Evolutionary conservation across 306 rosid genomes (phyloP).

Genomic region (Cucurbita ficifolia): DNA sequence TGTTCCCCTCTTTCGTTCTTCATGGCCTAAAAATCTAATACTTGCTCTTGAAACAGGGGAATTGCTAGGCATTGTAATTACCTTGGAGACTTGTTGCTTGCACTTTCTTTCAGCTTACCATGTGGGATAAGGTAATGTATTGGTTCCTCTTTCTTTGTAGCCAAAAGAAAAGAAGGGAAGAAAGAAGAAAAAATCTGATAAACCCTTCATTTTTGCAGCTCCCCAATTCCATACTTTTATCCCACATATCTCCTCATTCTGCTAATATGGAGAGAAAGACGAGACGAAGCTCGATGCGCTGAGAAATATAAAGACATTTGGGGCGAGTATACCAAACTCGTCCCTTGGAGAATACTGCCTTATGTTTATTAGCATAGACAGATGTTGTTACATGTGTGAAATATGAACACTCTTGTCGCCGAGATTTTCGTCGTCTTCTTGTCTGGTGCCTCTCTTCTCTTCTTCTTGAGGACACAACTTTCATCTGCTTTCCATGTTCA

Average conservation of each 20-base stretch:
- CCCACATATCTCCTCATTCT: constrained; percentile 88
- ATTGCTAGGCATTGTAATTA: constrained; percentile 87
- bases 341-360: constrained; percentile 94
- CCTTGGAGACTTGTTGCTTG: constrained; percentile 89
- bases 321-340: constrained; percentile 53
- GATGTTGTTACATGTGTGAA: background rate
- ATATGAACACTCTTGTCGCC: background rate
- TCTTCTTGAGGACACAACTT: background rate
- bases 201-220: constrained; percentile 39
- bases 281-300: constrained; percentile 92
- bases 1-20: too few species aligned
- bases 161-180: background rate
- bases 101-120: constrained; percentile 85
- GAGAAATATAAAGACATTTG: constrained; percentile 77
- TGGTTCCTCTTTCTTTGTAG: background rate
- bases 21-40: background rate
- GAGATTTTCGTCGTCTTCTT: background rate
- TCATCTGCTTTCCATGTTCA: background rate
- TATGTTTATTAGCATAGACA: constrained; percentile 23
- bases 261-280: constrained; percentile 79
- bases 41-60: constrained; percentile 47
- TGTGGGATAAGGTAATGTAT: constrained; percentile 73
- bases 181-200: background rate
- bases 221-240: constrained; percentile 85
- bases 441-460: background rate